Evolutionary conservation across 2,329 filamentous ascomycete species (phyloP), one percentile per base, ranked within the genome.

Genomic region (Phialophora verrucosa): DNA sequence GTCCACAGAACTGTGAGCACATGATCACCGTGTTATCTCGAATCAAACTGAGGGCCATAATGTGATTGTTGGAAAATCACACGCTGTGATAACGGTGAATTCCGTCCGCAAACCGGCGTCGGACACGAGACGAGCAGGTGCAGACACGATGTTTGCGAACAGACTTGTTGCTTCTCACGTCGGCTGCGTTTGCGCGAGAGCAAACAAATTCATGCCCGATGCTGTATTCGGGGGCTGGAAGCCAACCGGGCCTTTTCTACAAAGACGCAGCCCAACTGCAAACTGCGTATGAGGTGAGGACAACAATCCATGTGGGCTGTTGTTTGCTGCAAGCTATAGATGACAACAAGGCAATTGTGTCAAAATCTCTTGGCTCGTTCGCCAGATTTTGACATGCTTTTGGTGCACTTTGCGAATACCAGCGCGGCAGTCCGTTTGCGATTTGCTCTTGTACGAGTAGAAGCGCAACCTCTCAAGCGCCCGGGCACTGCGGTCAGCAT

Each of bases 61-160:
- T 44, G 17, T 59, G 44, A 25, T n/a, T 29, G 31, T 29, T 31
- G n/a, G 42, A 8, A 31, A 31, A 59, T 47, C 20, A 35, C 32
- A 51, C 32, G 47, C 32, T 54, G 20, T 35, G 59, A 61, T 61
- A 61, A 61, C 47, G 49, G 59, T 17, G 17, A 44, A 61, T 42
- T 11, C 47, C 47, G 49, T 23, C 47, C 31, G 47, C 59, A 61
- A 25, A 61, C 44, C 31, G 51, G 14, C 35, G 17, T 62, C 38
- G 42, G 31, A 31, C 29, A 29, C 17, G 31, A 50, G 49, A 32
- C 44, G 47, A 31, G 50, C 53, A 56, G 51, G 31, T 23, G 50
- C 49, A 63, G 42, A 57, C 44, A 63, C 53, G 54, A 49, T 56
- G 53, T 38, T 61, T 38, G 44, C 29, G 47, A 50, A 25, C 58